Percentiles rank a stretch among this genome's conserved stretches.
Conservation (phyloP, 768 basidiomycete species). For the Lyophyllum atratum region DNA sequence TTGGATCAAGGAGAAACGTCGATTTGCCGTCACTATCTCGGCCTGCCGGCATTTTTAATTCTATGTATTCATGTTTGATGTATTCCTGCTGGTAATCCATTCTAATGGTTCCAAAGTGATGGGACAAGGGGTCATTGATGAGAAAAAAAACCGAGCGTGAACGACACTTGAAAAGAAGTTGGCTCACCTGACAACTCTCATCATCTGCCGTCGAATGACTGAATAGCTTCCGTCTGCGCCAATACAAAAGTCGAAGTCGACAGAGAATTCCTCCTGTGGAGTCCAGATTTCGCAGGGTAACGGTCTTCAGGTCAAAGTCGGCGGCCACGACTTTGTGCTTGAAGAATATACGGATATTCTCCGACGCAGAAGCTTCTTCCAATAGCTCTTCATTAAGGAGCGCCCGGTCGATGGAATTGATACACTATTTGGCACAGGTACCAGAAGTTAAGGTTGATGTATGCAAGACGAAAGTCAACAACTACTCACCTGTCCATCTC, state of each 20-base stretch:
- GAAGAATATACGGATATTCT: slow-evolving; percentile 73
- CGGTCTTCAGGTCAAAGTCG: slow-evolving; percentile 69
- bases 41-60: slow-evolving; percentile 92
- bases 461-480: slow-evolving; percentile 10
- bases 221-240: slow-evolving; percentile 97
- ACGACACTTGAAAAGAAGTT: slow-evolving; percentile 25
- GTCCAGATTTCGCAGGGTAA: slow-evolving; percentile 51
- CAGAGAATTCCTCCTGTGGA: slow-evolving; percentile 43
- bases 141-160: slow-evolving; percentile 26
- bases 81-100: slow-evolving; percentile 96
- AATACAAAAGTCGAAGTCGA: slow-evolving; percentile 77
- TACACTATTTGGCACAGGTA: slow-evolving; percentile 59
- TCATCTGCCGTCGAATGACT: slow-evolving; percentile 88
- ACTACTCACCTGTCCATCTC: slow-evolving; percentile 72
- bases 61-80: slow-evolving; percentile 94
- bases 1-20: slow-evolving; percentile 85
- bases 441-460: slow-evolving; percentile 18
- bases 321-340: slow-evolving; percentile 75
- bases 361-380: slow-evolving; percentile 63
- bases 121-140: slow-evolving; percentile 32
- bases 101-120: slow-evolving; percentile 43
- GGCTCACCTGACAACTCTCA: slow-evolving; percentile 86
- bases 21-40: slow-evolving; percentile 58
- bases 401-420: slow-evolving; percentile 90
- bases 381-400: slow-evolving; percentile 87